Base-by-base conservation (phyloP, 164 flowering plant species). In the Stephania japonica region DNA sequence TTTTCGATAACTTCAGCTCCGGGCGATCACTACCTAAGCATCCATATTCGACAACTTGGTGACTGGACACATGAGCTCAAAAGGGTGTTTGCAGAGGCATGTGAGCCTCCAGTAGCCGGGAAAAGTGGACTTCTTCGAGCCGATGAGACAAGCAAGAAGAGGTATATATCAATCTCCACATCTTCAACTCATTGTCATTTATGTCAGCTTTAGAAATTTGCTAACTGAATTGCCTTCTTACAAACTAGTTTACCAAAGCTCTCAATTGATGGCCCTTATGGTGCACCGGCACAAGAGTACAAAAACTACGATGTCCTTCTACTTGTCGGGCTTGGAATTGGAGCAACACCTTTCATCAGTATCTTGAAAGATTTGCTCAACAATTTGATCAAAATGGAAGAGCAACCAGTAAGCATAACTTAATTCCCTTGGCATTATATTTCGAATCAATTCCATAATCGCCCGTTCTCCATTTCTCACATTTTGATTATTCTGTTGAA, bases 1-100 rank as follows among this genome's bases (percentile, higher is more conserved):
- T 96, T 96, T 87, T 96, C 99, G 7, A 90, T 96, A 67, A 96
- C 99, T 50, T 93, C 99, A 7, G 94, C 99, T 67, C 98, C 99
- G 14, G 97, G 84, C 19, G 97, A 96, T 84, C 94, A 93, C 70
- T 93, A 81, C 86, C 85, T 96, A 38, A 91, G 98, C 73, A 87
- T 96, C 73, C 98, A 96, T 83, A 87, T 96, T 42, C 84, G 99
- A 66, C 91, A 90, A 79, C 81, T 96, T 16, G 99, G 99, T 67
- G 99, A 93, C 80, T 96, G 99, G 99, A 96, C 99, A 14, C 91
- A 82, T 68, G 98, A 93, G 73, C 97, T 96, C 21, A 92, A 85
- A 76, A 86, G 89, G 80, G 88, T 92, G 9, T 96, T 96, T 79
- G 82, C 96, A 10, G 93, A 86, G 76, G 97, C 84, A 3, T 93